Base-by-base conservation (phyloP, 768 basidiomycete genomes). In the Hericium coralloides region DNA sequence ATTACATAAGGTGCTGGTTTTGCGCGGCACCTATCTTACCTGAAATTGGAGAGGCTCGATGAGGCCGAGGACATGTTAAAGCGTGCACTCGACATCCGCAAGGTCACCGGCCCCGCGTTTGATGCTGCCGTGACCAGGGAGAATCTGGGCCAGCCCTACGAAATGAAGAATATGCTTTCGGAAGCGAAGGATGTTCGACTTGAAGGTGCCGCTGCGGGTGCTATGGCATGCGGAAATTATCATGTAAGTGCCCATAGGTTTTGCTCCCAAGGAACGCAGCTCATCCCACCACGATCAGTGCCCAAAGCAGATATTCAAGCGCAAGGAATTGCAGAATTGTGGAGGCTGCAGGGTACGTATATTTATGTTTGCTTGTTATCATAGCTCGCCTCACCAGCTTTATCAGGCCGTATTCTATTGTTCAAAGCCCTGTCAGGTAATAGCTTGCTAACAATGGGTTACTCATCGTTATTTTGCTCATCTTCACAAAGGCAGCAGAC, bases 61-160 rank as follows among this genome's bases (percentile, higher is more conserved):
- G 69, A 74, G 7, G 74, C 76, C 0, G 72, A 75, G 61, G 66
- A 64, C 3, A 67, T 73, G 54, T 63, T 75, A 12, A 63, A 61
- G 25, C 66, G 69, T 55, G 73, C 71, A 7, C 37, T 71, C 22
- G 38, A 53, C 3, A 62, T 74, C 15, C 64, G 73, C 54, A 63
- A 59, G 18, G 60, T 39, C 25, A 31, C 17, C 9, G 66, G 66
- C 2, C 56, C 63, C 18, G 54, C 63, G 15, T 65, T 69, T 25
- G 73, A 75, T 58, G 68, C 66, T 2, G 73, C 72, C 4, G 69
- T 68, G 4, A 69, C 72, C 41, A 60, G 72, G 17, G 74, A 76
- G 58, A 74, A 73, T 55, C 64, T 74, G 14, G 75, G 66, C 1
- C 61, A 66, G 49, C 61, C 74, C 15, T 67, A 69, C 36, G 76